Evolutionary conservation across 768 basidiomycete genomes (phyloP).

Genomic region (Hygrocybe coccinea): DNA sequence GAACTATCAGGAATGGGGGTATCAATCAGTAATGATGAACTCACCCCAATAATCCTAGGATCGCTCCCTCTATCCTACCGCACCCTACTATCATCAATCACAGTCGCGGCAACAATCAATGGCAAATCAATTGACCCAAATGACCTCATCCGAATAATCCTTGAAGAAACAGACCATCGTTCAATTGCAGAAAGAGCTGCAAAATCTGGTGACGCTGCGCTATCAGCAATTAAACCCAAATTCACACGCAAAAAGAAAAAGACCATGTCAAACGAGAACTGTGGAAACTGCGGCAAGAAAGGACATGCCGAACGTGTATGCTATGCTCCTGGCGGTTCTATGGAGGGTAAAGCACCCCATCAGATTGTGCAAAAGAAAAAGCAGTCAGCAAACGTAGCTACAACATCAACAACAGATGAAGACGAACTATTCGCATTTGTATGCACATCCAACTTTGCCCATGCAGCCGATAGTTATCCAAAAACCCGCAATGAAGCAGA

Average conservation of each 20-base stretch:
- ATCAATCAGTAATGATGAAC: no score
- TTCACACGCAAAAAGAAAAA: neutral
- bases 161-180: neutral
- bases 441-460: neutral
- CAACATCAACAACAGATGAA: neutral
- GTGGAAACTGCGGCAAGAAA: neutral
- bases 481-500: neutral
- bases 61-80: neutral
- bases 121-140: neutral
- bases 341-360: neutral
- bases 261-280: neutral
- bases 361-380: neutral
- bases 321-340: neutral
- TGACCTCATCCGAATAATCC: neutral
- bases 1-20: no score
- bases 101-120: neutral
- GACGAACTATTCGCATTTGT: conserved; percentile 8
- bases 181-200: neutral
- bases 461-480: neutral
- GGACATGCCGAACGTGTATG: neutral
- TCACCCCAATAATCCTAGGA: no score
- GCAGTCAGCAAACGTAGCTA: neutral
- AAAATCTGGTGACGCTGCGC: neutral
- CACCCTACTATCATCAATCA: neutral
- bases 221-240: neutral